These are phyloP conservation scores for Rhizopus microsporus DNA, from an alignment of 371 early-diverging fungal genomes.

Conservation along the genomic window DNA sequence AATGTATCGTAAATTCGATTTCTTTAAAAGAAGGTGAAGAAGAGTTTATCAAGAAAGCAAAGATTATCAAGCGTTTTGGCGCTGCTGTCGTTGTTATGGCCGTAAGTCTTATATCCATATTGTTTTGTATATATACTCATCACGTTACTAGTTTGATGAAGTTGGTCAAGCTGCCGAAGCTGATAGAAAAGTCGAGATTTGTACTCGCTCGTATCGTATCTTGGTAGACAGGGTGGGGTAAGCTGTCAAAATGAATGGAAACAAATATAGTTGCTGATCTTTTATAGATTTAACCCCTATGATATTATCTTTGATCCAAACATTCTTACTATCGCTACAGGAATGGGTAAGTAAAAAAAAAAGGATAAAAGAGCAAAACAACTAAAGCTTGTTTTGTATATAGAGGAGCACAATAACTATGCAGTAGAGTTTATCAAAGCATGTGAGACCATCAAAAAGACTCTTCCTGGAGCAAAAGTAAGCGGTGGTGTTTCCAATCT, in stretches of 20 bases:
- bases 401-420: slow-evolving; percentile 93
- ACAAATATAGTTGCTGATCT: not conserved
- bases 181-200: slow-evolving; percentile 86
- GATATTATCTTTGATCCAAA: slow-evolving; percentile 97
- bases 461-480: slow-evolving; percentile 85
- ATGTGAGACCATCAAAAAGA: slow-evolving; percentile 71
- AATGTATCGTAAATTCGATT: slow-evolving; percentile 95
- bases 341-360: slow-evolving; percentile 58
- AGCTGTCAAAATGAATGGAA: not conserved
- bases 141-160: slow-evolving; percentile 76
- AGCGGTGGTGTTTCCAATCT: slow-evolving; percentile 94
- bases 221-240: slow-evolving; percentile 80
- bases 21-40: slow-evolving; percentile 92
- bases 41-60: slow-evolving; percentile 88
- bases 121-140: slow-evolving; percentile 6
- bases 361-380: not conserved
- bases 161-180: slow-evolving; percentile 86
- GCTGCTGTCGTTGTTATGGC: slow-evolving; percentile 98
- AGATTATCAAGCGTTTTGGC: slow-evolving; percentile 84
- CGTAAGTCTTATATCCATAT: slow-evolving; percentile 37
- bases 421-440: slow-evolving; percentile 92
- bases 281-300: slow-evolving; percentile 70
- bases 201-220: slow-evolving; percentile 87
- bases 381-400: not conserved
- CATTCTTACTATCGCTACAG: slow-evolving; percentile 93